Evolutionary conservation across 2,329 filamentous ascomycete genomes (phyloP), one percentile per base, ranked within the genome.

Genomic region (Ophiosphaerella narmari): DNA sequence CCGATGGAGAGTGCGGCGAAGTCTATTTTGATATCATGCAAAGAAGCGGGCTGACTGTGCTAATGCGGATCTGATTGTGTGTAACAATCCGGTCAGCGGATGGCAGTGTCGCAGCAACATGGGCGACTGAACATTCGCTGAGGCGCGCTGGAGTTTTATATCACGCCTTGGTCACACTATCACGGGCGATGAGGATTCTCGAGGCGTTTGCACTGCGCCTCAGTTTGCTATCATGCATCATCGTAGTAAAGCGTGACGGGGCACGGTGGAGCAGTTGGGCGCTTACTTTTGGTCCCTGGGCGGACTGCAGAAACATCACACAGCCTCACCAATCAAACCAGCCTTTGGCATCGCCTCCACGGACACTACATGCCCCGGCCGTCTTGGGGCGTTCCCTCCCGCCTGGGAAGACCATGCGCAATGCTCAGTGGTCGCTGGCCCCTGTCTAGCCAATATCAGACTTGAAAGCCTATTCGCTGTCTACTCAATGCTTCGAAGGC

Each of bases 91-190:
- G 41, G 37, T 40, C 34, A 16, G 26, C 44, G 37, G 7, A 32
- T 40, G 42, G 39, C 11, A 14, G 14, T 12, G 39, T 39, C 31
- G 16, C 41, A 40, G 34, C n/a, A 24, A 8, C 9, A 12, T 21
- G 23, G 39, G 32, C 23, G n/a, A 38, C 36, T 14, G 26, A 41
- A 41, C 7, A n/a, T 13, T 37, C n/a, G n/a, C 36, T 29, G 38
- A 41, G 24, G 55, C 51, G 48, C 37, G 31, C 54, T 36, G 21
- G 31, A 26, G 34, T 39, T 39, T 36, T 54, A 48, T 53, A 58
- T 67, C 65, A 68, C 62, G 60, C 50, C 43, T 35, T 24, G 36
- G 48, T 67, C 65, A 67, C 66, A 66, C 63, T 64, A 63, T 60
- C 55, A 58, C 55, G 52, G 54, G 57, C 50, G 48, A 47, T 51